Percentiles rank a stretch among this genome's conserved stretches.
phyloP scores from a whole-genome alignment of 257 asterid species.

The Nicotiana tomentosiformis region DNA sequence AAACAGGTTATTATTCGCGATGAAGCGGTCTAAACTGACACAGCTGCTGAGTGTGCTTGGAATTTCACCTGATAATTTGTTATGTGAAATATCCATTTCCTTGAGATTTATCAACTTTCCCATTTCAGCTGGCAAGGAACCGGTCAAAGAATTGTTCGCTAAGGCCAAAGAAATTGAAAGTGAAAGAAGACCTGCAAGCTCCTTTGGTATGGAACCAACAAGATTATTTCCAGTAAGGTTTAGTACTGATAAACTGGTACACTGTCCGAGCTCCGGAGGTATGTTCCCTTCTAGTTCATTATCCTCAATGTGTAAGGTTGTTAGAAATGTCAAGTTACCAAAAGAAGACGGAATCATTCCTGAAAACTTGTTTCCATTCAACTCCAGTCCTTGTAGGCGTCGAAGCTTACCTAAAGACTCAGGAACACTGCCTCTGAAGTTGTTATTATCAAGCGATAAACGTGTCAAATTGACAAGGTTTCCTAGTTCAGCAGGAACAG shows the following conservation, averaged over 20 bases:
- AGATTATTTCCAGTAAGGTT: conserved; percentile 17
- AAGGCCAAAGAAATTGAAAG: conserved; percentile 10
- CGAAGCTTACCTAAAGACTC: conserved; percentile 11
- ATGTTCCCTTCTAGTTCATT: conserved; percentile 16
- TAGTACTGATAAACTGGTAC: conserved; percentile 2
- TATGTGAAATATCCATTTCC: conserved; percentile 16
- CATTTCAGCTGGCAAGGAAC: background rate
- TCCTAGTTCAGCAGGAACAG: conserved; percentile 10
- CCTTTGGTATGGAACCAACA: conserved; percentile 12
- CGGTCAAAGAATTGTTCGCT: conserved; percentile 2
- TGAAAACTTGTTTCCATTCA: conserved; percentile 10
- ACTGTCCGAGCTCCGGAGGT: conserved; percentile 10
- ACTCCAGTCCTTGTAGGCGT: background rate
- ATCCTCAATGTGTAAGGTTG: background rate
- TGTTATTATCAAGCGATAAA: background rate
- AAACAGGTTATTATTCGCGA: conserved; percentile 2
- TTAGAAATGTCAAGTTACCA: conserved; percentile 13
- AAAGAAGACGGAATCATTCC: conserved; percentile 16
- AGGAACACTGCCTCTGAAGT: conserved; percentile 14
- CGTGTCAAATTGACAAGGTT: conserved; percentile 11
- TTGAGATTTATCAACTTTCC: conserved; percentile 14
- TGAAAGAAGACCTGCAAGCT: background rate
- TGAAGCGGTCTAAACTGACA: conserved; percentile 17
- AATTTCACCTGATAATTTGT: conserved; percentile 19
- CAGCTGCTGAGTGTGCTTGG: background rate